phyloP scores from a whole-genome alignment of 2,329 filamentous ascomycete species.

The Penicillium sclerotiorum region DNA sequence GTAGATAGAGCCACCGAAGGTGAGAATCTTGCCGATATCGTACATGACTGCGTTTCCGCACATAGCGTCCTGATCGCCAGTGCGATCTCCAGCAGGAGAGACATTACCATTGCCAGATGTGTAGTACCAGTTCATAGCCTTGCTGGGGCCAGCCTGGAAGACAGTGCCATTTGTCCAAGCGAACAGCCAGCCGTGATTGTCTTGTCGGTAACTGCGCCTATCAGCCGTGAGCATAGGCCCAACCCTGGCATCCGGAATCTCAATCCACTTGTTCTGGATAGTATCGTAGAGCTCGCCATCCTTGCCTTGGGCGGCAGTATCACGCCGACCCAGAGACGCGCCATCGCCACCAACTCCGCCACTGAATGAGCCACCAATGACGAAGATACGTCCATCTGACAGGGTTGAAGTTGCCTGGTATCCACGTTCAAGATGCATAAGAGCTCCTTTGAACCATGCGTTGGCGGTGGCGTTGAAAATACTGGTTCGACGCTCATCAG shows the following conservation, averaged over 20 bases:
- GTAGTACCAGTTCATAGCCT: slow-evolving; percentile 60
- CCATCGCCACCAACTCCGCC: slow-evolving; percentile 4
- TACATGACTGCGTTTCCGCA: slow-evolving; percentile 61
- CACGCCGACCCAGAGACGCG: too few relatives aligned
- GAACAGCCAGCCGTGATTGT: slow-evolving; percentile 61
- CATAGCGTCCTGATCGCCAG: slow-evolving; percentile 55
- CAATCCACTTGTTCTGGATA: slow-evolving; percentile 50
- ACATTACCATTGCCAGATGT: slow-evolving; percentile 48
- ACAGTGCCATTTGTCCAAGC: slow-evolving; percentile 52
- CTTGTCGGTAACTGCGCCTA: slow-evolving; percentile 28
- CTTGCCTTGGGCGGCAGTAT: too few relatives aligned
- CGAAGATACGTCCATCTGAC: slow-evolving; percentile 59
- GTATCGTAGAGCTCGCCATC: slow-evolving; percentile 60
- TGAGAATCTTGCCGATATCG: slow-evolving; percentile 60
- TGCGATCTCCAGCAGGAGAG: slow-evolving; percentile 47
- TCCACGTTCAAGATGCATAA: slow-evolving; percentile 53
- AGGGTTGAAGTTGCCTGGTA: slow-evolving; percentile 57
- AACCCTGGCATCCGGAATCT: slow-evolving; percentile 52
- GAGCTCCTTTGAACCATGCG: slow-evolving; percentile 36
- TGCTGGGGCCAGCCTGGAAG: slow-evolving; percentile 60
- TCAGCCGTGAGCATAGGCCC: slow-evolving; percentile 49
- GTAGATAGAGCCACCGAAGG: slow-evolving; percentile 51
- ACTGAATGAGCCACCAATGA: slow-evolving; percentile 60
- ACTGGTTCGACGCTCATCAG: slow-evolving; percentile 52
- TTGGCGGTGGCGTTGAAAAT: slow-evolving; percentile 37